Evolutionary conservation across 129 eudicot species (phyloP).

Genomic region (Helichrysum umbraculigerum): DNA sequence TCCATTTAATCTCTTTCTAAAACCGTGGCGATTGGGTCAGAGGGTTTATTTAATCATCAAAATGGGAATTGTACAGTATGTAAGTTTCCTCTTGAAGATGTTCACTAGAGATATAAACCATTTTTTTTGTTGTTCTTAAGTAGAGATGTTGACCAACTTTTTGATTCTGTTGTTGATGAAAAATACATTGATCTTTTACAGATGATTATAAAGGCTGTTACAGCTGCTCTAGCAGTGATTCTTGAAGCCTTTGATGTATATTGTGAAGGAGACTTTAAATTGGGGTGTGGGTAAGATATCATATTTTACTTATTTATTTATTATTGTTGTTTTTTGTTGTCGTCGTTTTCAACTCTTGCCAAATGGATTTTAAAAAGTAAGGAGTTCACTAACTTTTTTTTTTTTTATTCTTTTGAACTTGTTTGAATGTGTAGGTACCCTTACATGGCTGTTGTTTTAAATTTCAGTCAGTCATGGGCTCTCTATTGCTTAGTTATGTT

Average conservation of each 20-base stretch:
- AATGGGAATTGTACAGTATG: constrained; percentile 87
- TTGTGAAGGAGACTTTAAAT: constrained; percentile 95
- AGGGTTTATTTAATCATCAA: constrained; percentile 82
- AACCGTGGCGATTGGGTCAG: constrained; percentile 77
- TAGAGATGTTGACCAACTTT: not conserved
- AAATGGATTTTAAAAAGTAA: constrained; percentile 8
- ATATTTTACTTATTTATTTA: not conserved
- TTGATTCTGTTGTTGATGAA: constrained; percentile 10
- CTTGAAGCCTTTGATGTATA: constrained; percentile 80
- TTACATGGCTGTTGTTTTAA: constrained; percentile 87
- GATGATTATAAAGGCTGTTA: constrained; percentile 96
- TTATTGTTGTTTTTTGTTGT: not conserved
- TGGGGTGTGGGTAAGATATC: constrained; percentile 82
- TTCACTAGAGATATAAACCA: constrained; percentile 4
- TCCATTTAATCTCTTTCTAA: constrained; percentile 69
- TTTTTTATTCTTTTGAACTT: not conserved
- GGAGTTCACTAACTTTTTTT: constrained; percentile 5
- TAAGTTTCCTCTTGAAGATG: constrained; percentile 43
- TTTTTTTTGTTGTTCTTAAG: not conserved
- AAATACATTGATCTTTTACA: constrained; percentile 28
- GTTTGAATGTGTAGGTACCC: constrained; percentile 69
- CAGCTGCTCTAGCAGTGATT: constrained; percentile 80
- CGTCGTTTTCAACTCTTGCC: not conserved
- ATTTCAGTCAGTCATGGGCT: constrained; percentile 99
- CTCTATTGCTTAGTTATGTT: constrained; percentile 90